phyloP scores from a whole-genome alignment of 169 alveolate genomes.

The Eimeria acervulina region DNA sequence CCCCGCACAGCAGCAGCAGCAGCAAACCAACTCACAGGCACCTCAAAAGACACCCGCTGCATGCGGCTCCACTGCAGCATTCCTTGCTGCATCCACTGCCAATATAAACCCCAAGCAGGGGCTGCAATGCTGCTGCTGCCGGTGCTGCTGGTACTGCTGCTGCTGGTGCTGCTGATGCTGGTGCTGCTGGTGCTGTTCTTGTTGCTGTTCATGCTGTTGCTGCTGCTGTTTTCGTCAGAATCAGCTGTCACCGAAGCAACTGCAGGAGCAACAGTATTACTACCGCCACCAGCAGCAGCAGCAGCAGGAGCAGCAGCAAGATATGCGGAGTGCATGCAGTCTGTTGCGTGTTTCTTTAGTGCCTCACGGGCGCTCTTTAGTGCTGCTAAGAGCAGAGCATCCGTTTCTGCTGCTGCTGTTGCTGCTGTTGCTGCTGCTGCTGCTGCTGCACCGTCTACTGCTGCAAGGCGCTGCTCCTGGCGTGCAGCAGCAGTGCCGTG shows the following conservation, averaged over 20 bases:
- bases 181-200: background rate
- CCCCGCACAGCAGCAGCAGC: conserved; percentile 11
- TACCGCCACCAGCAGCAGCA: background rate
- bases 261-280: background rate
- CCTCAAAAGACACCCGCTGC: conserved; percentile 56
- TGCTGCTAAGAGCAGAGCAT: background rate
- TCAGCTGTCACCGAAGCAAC: background rate
- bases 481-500: background rate
- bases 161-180: background rate
- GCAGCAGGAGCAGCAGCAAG: conserved; percentile 23
- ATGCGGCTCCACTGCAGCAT: conserved; percentile 9
- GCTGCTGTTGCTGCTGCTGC: conserved; percentile 50
- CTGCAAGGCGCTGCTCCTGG: conserved; percentile 35
- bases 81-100: conserved; percentile 57
- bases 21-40: conserved; percentile 19
- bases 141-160: conserved; percentile 37
- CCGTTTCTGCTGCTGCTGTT: background rate
- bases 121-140: background rate
- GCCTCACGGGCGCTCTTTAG: conserved; percentile 16
- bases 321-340: background rate
- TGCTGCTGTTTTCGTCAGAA: background rate
- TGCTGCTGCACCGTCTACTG: conserved; percentile 13
- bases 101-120: background rate
- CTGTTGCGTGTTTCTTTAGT: conserved; percentile 15
- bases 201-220: background rate